Evolutionary conservation across 768 basidiomycete species (phyloP), one percentile per base, ranked within the genome.

Genomic region (Lactarius indigo): DNA sequence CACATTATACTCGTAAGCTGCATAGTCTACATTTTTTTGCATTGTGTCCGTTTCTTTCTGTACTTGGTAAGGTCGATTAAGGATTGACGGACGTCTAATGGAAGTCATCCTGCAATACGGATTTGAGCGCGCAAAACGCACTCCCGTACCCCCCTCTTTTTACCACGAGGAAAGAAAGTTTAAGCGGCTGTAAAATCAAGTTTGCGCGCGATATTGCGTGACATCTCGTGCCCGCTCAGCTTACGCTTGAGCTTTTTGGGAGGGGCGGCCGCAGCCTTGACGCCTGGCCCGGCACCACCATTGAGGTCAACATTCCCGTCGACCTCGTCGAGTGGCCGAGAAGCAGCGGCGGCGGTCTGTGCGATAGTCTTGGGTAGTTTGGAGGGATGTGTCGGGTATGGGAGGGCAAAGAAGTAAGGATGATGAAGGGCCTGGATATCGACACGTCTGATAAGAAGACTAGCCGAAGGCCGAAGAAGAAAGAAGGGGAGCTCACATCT

Each of bases 341-440:
- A 75, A 5, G 81, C 75, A 1, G 79, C 77, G 55, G 80, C 81
- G 57, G 80, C 80, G 50, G 76, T 79, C 15, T 78, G 70, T 4
- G 70, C 76, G 56, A 72, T 69, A 64, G 86, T 78, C 84, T 96
- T 93, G 0, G 97, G 97, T 1, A 99, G 83, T 72, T 92, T 90
- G 9, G 87, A 88, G 0, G 94, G 94, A 69, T 92, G 90, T 0
- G 95, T 89, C 0, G 97, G 95, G 70, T 90, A 87, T 9, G 95
- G 95, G 4, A 91, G 80, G 13, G 91, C 85, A 50, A 85, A 85
- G 80, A 98, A 98, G 76, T 96, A 98, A 3, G 90, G 79, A 73
- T 98, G 95, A 57, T 83, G 76, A 18, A 99, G 85, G 10, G 94
- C 92, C 94, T 96, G 55, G 35, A 41, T 42, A 55, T 13, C 59